Percentiles rank a stretch among this genome's conserved stretches.
These are phyloP conservation scores for Drechslera avenae DNA, from an alignment of 2,329 filamentous ascomycete species.

Conservation along the genomic window DNA sequence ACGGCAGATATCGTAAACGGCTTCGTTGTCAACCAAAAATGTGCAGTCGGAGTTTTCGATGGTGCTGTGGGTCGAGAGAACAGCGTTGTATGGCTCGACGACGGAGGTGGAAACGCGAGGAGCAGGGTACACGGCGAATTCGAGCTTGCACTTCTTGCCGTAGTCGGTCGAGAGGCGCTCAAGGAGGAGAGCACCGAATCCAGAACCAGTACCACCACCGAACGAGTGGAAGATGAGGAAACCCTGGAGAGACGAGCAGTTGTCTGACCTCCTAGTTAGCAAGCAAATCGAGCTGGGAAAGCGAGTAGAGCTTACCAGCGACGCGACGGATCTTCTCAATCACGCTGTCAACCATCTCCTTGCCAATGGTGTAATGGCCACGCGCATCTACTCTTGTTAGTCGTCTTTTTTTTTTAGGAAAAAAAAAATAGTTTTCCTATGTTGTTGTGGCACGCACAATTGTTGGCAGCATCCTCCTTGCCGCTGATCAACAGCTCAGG, in stretches of 20 bases:
- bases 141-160: slow-evolving; percentile 78
- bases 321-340: slow-evolving; percentile 73
- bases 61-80: slow-evolving; percentile 74
- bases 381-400: slow-evolving; percentile 61
- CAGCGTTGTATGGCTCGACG: slow-evolving; percentile 76
- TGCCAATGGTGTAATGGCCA: slow-evolving; percentile 77
- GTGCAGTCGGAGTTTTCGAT: slow-evolving; percentile 80
- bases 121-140: slow-evolving; percentile 74
- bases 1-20: slow-evolving; percentile 76
- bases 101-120: slow-evolving; percentile 72
- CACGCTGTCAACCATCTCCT: slow-evolving; percentile 74
- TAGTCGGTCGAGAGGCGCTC: slow-evolving; percentile 76
- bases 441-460: slow-evolving; percentile 57
- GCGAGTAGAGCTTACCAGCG: slow-evolving; percentile 57
- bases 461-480: slow-evolving; percentile 79
- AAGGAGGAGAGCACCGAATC: slow-evolving; percentile 72
- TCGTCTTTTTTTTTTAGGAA: too few relatives aligned
- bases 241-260: slow-evolving; percentile 73
- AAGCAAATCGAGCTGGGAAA: neutral
- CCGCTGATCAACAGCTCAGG: slow-evolving; percentile 73
- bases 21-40: slow-evolving; percentile 77
- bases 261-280: slow-evolving; percentile 57
- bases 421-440: too few relatives aligned
- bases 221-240: slow-evolving; percentile 79
- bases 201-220: slow-evolving; percentile 73